phyloP scores from a whole-genome alignment of 192 early-diverging fungal species.

The Umbelopsis ramanniana region DNA sequence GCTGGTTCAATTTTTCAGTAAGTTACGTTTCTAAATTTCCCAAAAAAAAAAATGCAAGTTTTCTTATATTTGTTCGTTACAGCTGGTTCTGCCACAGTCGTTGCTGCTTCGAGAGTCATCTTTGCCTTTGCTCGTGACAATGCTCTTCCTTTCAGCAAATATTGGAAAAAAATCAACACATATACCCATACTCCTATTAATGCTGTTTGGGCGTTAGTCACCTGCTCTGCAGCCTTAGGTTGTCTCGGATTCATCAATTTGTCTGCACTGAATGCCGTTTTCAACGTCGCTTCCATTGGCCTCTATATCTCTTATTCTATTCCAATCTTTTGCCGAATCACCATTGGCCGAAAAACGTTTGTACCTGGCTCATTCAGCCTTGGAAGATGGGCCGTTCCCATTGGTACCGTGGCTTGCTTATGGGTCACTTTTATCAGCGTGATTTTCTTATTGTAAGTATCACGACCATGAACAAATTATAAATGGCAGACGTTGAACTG shows the following conservation, averaged over 20 bases:
- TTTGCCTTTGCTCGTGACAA: slow-evolving; percentile 53
- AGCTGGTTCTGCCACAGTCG: slow-evolving; percentile 36
- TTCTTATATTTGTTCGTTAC: not conserved
- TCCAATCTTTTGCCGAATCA: slow-evolving; percentile 45
- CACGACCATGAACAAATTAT: not conserved
- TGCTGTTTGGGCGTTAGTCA: slow-evolving; percentile 48
- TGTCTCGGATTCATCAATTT: slow-evolving; percentile 41
- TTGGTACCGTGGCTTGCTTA: slow-evolving; percentile 35
- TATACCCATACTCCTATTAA: slow-evolving; percentile 43
- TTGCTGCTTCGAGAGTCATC: slow-evolving; percentile 48
- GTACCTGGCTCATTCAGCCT: slow-evolving; percentile 47
- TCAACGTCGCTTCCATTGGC: slow-evolving; percentile 49
- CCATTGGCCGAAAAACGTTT: slow-evolving; percentile 42
- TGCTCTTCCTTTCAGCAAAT: slow-evolving; percentile 43
- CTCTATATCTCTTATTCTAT: slow-evolving; percentile 46
- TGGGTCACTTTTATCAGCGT: slow-evolving; percentile 38
- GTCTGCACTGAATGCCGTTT: slow-evolving; percentile 43
- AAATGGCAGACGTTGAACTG: not conserved
- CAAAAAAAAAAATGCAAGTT: not conserved
- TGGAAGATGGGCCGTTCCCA: slow-evolving; percentile 37
- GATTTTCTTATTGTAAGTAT: slow-evolving; percentile 43
- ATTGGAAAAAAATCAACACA: slow-evolving; percentile 38
- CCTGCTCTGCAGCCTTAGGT: slow-evolving; percentile 42
- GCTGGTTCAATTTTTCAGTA: slow-evolving; percentile 45
- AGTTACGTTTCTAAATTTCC: slow-evolving; percentile 10